A percentile compares a stretch with the other conserved stretches of the same genome.
These are phyloP conservation scores for Pseudocercospora fijiensis DNA, from an alignment of 2,329 filamentous ascomycete species.

Conservation along the genomic window DNA sequence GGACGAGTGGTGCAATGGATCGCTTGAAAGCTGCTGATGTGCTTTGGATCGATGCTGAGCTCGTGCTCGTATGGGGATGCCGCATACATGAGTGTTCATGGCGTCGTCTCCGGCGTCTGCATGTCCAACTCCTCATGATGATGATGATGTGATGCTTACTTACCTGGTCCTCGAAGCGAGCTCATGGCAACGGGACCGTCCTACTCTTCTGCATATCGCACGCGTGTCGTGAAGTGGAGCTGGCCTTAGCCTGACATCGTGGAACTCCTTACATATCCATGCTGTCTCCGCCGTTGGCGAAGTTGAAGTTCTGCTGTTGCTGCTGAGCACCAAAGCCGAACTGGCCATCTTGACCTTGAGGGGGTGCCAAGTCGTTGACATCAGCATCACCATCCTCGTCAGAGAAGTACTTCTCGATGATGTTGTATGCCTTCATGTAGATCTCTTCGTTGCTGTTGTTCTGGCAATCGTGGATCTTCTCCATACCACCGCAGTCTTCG, in stretches of 20 bases:
- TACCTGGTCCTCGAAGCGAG: constrained; percentile 18
- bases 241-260: background rate
- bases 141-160: too few species aligned
- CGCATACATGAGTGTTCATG: constrained; percentile 4
- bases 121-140: constrained; percentile 1
- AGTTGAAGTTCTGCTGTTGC: constrained; percentile 87
- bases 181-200: constrained; percentile 5
- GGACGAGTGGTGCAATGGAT: constrained; percentile 10
- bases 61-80: constrained; percentile 21
- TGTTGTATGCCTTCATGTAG: constrained; percentile 99
- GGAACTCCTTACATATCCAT: constrained; percentile 58
- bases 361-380: constrained; percentile 76
- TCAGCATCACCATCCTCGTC: constrained; percentile 88
- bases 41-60: constrained; percentile 25
- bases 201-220: constrained; percentile 12
- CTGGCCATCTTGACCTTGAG: constrained; percentile 68
- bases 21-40: constrained; percentile 13
- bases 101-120: constrained; percentile 6
- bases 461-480: constrained; percentile 99
- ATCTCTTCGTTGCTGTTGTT: constrained; percentile 99
- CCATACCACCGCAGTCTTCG: constrained; percentile 98
- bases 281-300: constrained; percentile 72
- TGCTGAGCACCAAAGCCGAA: constrained; percentile 75
- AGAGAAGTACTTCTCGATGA: constrained; percentile 99
- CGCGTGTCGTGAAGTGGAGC: background rate